Base-by-base conservation (phyloP, 169 alveolate species). In the Neospora caninum region DNA sequence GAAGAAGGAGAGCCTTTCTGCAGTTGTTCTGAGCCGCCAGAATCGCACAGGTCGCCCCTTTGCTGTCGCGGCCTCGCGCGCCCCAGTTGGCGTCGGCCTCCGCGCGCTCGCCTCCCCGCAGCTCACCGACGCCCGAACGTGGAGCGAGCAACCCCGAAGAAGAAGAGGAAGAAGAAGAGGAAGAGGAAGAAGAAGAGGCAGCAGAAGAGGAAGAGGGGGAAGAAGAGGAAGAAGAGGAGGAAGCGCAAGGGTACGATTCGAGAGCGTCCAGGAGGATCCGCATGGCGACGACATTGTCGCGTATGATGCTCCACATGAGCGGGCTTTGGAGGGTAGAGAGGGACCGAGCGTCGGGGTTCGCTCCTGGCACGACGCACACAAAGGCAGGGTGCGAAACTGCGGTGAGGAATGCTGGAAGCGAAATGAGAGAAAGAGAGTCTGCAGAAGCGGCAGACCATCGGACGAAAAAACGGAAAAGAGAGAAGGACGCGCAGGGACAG, bases 21-120 rank as follows among this genome's bases (percentile, higher is more conserved):
- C 83, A 67, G 83, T 88, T 36, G 92, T 88, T 82, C 83, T 88
- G 92, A 20, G 92, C 92, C 18, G 92, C 92, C 36, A 88, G 83
- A 34, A 69, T 88, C 64, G 80, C 67, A 70, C 92, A 88, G 10
- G 84, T 88, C 49, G 80, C 92, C 36, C 92, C 92, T 49, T 88
- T 88, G 45, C 80, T 45, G 83, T 88, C 92, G 34, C 69, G 82
- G 54, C 36, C 80, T n/a, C 38, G 54, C 53, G 41, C 10, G 64
- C 92, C 42, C 84, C 42, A 73, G 43, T n/a, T 31, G 43, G 49
- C 45, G 43, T 34, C 84, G 31, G 10, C 84, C 7, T n/a, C 84
- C 27, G 10, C 42, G 84, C 84, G 42, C 18, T 22, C 42, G 84
- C 45, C 43, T 1, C 84, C 43, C 39, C 43, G 41, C 9, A 16